Percentiles rank a stretch among this genome's conserved stretches.
These are phyloP conservation scores for Dryas alaskensis DNA, from an alignment of 306 rosid genomes.

Conservation along the genomic window DNA sequence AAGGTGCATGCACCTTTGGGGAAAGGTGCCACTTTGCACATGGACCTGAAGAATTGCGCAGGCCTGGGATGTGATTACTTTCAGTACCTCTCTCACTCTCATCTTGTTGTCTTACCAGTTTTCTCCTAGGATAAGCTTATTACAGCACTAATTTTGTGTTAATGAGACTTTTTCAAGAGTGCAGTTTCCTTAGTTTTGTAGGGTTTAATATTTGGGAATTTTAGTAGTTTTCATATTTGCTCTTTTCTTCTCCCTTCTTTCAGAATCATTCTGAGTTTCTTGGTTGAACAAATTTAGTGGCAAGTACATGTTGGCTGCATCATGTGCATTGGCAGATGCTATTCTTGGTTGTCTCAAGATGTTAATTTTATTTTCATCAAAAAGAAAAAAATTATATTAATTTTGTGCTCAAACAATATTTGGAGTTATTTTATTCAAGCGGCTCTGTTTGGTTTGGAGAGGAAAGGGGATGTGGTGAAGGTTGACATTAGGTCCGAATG, in stretches of 20 bases:
- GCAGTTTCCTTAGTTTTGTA: constrained; percentile 6
- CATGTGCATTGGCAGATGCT: neutral
- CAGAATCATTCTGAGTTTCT: neutral
- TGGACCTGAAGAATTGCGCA: constrained; percentile 68
- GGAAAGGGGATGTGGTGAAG: no score
- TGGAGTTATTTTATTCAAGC: neutral
- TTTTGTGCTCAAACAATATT: neutral
- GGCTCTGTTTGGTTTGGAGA: no score
- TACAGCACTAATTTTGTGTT: constrained; percentile 16
- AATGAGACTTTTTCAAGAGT: neutral
- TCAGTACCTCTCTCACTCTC: neutral
- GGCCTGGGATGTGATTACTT: constrained; percentile 37
- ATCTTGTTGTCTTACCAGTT: neutral
- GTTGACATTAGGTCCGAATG: no score
- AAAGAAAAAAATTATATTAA: neutral
- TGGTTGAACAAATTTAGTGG: neutral
- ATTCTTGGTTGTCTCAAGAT: neutral
- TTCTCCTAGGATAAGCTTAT: constrained; percentile 13
- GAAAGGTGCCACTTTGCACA: constrained; percentile 90
- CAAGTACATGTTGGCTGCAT: neutral
- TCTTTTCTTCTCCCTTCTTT: neutral
- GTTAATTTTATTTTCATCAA: constrained; percentile 6
- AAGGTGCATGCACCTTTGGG: constrained; percentile 81
- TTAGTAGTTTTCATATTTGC: constrained; percentile 6
- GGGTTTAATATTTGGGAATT: constrained; percentile 13